Conservation (phyloP, 2,329 filamentous ascomycete genomes). For the Aureobasidium leucospermi region DNA sequence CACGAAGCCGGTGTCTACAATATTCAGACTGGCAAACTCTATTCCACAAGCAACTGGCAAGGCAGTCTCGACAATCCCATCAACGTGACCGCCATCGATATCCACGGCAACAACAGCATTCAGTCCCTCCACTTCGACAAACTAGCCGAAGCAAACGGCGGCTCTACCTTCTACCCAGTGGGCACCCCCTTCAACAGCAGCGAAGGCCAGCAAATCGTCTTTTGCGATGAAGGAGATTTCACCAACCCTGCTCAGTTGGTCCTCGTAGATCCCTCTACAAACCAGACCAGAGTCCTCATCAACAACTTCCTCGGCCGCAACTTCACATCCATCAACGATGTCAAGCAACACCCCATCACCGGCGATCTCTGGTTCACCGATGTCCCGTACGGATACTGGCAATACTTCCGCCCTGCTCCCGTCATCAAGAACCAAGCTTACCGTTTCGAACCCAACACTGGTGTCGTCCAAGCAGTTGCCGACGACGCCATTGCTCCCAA, state of each 20-base stretch:
- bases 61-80: slow-evolving; percentile 26
- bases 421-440: slow-evolving; percentile 31
- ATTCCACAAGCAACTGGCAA: slow-evolving; percentile 36
- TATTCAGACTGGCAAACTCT: slow-evolving; percentile 30
- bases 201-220: slow-evolving; percentile 26
- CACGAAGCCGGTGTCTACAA: slow-evolving; percentile 35
- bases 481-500: slow-evolving; percentile 37
- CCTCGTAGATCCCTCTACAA: slow-evolving; percentile 36
- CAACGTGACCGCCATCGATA: slow-evolving; percentile 30
- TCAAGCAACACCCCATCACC: slow-evolving; percentile 30
- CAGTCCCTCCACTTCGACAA: slow-evolving; percentile 22
- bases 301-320: slow-evolving; percentile 43
- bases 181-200: slow-evolving; percentile 25
- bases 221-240: slow-evolving; percentile 27
- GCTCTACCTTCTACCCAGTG: slow-evolving; percentile 25
- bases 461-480: slow-evolving; percentile 35
- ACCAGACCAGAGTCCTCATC: slow-evolving; percentile 34
- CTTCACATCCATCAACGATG: slow-evolving; percentile 39
- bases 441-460: slow-evolving; percentile 36
- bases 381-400: slow-evolving; percentile 33
- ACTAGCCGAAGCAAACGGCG: slow-evolving; percentile 26
- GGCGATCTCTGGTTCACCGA: slow-evolving; percentile 47
- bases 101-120: slow-evolving; percentile 24
- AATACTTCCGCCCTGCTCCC: slow-evolving; percentile 29
- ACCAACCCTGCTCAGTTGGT: slow-evolving; percentile 21